Conservation (phyloP, 306 rosid species). For the Begonia loranthoides region DNA sequence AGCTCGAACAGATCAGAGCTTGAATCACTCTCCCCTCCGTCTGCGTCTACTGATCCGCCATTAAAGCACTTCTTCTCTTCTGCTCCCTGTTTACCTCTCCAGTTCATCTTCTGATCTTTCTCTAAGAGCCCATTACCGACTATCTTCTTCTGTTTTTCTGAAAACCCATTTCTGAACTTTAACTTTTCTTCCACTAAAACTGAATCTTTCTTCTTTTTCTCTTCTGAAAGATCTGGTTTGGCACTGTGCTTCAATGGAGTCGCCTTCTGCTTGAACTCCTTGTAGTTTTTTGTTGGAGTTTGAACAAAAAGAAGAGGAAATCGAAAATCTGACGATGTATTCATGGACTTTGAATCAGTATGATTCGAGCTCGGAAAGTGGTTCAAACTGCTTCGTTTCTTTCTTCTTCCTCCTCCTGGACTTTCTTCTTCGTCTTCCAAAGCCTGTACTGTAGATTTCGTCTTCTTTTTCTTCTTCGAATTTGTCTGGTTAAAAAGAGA, state of each 20-base stretch:
- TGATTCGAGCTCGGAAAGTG: slow-evolving; percentile 57
- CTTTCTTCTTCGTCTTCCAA: slow-evolving; percentile 38
- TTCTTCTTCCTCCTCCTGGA: slow-evolving; percentile 54
- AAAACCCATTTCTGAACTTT: slow-evolving; percentile 15
- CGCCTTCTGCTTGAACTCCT: slow-evolving; percentile 22
- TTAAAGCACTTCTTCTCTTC: slow-evolving; percentile 12
- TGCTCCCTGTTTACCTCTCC: neutral
- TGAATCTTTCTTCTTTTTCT: neutral
- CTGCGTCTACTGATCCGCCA: slow-evolving; percentile 19
- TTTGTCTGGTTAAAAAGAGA: slow-evolving; percentile 83
- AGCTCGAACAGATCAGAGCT: slow-evolving; percentile 93
- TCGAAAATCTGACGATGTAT: slow-evolving; percentile 70
- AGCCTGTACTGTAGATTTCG: slow-evolving; percentile 35
- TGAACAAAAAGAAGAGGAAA: slow-evolving; percentile 59
- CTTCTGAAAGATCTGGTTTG: neutral
- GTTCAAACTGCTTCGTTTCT: slow-evolving; percentile 70
- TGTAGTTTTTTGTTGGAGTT: slow-evolving; percentile 61
- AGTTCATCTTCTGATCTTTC: slow-evolving; percentile 17
- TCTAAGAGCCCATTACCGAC: slow-evolving; percentile 1
- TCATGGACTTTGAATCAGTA: slow-evolving; percentile 29
- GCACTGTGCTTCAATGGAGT: slow-evolving; percentile 8
- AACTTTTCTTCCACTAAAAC: neutral
- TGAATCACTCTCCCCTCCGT: slow-evolving; percentile 87
- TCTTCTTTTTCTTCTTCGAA: slow-evolving; percentile 67
- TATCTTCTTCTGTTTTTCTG: slow-evolving; percentile 3